These are phyloP conservation scores for Talaromyces sp. DNA, from an alignment of 2,329 filamentous ascomycete genomes.

Conservation along the genomic window DNA sequence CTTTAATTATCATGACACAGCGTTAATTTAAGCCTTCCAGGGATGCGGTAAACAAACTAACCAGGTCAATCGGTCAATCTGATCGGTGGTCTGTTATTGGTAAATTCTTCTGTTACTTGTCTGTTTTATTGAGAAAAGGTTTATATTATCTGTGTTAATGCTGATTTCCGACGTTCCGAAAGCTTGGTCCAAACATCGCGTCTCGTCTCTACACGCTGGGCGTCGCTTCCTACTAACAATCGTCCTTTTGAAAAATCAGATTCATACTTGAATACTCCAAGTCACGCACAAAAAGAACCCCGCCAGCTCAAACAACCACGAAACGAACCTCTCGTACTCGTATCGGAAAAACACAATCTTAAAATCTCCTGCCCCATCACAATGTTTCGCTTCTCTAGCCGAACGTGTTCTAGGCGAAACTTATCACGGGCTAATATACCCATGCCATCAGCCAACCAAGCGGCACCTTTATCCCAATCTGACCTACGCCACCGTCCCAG, in stretches of 20 bases:
- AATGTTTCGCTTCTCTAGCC: neutral
- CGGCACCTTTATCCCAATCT: neutral
- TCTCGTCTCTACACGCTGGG: no score
- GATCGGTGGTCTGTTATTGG: neutral
- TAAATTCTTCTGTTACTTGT: neutral
- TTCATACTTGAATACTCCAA: neutral
- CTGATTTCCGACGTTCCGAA: neutral
- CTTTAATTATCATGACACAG: constrained; percentile 15
- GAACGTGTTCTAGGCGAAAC: neutral
- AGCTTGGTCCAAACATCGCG: neutral
- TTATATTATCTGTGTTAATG: neutral
- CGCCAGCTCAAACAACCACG: neutral
- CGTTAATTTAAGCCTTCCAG: constrained; percentile 11
- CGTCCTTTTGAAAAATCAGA: neutral
- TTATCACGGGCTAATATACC: neutral
- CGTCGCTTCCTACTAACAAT: no score
- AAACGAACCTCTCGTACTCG: neutral
- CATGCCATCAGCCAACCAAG: neutral
- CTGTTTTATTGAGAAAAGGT: neutral
- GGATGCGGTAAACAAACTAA: neutral
- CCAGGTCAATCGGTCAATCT: neutral
- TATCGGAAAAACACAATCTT: neutral
- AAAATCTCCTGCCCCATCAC: neutral
- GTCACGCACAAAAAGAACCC: neutral
- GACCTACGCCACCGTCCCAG: constrained; percentile 6